Percentiles rank a stretch among this genome's conserved stretches.
phyloP scores from a whole-genome alignment of 1,284 basidiomycete genomes.

The Sporisorium reilianum region DNA sequence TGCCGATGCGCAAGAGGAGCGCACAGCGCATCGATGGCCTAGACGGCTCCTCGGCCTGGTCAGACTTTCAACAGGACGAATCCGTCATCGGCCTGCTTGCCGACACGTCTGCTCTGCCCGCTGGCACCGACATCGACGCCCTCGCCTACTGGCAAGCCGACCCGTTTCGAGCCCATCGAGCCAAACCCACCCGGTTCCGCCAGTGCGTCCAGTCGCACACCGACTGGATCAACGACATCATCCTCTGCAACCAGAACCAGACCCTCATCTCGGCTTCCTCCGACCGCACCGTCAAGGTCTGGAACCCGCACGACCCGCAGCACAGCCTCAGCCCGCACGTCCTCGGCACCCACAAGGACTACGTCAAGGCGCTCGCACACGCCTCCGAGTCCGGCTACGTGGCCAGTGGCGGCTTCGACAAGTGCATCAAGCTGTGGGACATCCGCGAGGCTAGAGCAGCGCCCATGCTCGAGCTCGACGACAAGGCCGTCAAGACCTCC shows the following conservation, averaged over 20 bases:
- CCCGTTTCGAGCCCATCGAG: constrained; percentile 29
- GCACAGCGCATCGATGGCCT: constrained; percentile 15
- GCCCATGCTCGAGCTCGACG: constrained; percentile 59
- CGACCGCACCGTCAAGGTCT: constrained; percentile 92
- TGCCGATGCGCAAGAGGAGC: constrained; percentile 74
- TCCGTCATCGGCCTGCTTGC: constrained; percentile 23
- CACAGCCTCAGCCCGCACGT: constrained; percentile 75
- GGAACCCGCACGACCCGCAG: constrained; percentile 83
- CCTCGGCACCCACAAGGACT: constrained; percentile 90
- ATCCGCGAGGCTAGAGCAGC: constrained; percentile 57
- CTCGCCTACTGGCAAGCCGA: constrained; percentile 52
- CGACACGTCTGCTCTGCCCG: constrained; percentile 25
- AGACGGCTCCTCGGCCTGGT: constrained; percentile 14
- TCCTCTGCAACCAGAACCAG: constrained; percentile 91
- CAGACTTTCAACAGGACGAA: constrained; percentile 22
- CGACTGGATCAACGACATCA: constrained; percentile 96
- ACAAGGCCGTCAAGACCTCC: constrained; percentile 43
- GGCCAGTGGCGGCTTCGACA: constrained; percentile 95
- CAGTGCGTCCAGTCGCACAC: constrained; percentile 71
- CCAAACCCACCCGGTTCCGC: constrained; percentile 37
- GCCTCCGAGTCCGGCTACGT: constrained; percentile 57
- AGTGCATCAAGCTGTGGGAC: constrained; percentile 89
- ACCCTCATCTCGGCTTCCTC: constrained; percentile 95
- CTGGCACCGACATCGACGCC: constrained; percentile 13
- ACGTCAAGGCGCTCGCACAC: constrained; percentile 80